A percentile compares a stretch with the other conserved stretches of the same genome.
Conservation (phyloP, 306 rosid genomes). For the Sicyos baderoa region DNA sequence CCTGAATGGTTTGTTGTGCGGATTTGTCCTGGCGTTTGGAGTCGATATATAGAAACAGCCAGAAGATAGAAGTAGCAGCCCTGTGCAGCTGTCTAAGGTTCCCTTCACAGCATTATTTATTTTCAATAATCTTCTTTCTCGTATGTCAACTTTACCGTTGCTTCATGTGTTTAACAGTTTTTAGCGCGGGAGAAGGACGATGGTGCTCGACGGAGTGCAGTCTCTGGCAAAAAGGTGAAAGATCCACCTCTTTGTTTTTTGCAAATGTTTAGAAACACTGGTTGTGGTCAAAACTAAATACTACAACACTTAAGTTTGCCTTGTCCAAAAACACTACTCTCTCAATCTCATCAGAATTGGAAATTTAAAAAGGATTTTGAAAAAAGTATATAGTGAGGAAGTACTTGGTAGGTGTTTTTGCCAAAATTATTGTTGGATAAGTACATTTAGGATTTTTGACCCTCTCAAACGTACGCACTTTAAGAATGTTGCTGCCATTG, state of each 20-base stretch:
- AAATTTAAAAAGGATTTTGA: not conserved
- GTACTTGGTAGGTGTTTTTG: not conserved
- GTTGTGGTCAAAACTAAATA: not conserved
- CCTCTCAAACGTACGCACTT: not conserved
- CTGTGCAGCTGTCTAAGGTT: conserved; percentile 98
- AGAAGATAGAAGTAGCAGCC: conserved; percentile 57
- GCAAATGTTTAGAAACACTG: not conserved
- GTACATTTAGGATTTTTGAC: not conserved
- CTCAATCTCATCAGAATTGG: not conserved
- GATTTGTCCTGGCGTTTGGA: conserved; percentile 76
- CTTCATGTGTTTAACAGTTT: conserved; percentile 43
- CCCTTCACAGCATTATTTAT: not conserved
- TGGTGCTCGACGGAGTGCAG: conserved; percentile 83
- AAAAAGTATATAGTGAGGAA: not conserved
- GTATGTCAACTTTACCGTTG: not conserved
- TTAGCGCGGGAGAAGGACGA: conserved; percentile 78
- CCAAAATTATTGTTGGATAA: not conserved
- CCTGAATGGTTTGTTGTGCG: conserved; percentile 66
- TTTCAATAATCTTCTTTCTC: not conserved
- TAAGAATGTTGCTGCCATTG: not conserved
- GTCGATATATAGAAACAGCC: conserved; percentile 75
- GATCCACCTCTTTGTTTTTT: not conserved
- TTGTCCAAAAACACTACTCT: not conserved
- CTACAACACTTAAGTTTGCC: not conserved
- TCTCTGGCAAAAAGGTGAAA: conserved; percentile 89